Conservation (phyloP, 2,329 filamentous ascomycete species). For the Sarocladiaceae sp. region DNA sequence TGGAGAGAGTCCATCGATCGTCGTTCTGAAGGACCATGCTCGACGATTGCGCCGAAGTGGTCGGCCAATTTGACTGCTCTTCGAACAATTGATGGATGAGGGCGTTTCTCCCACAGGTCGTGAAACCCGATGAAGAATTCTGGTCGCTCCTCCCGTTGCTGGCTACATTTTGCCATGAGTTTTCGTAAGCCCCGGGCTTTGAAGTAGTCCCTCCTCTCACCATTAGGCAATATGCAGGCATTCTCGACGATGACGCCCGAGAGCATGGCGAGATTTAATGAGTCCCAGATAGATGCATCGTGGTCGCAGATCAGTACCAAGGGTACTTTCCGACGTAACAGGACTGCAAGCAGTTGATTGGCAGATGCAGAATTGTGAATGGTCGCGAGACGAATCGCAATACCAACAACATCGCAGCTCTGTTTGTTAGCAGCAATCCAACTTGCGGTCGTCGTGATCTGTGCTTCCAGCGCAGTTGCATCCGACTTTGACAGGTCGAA, state of each 20-base stretch:
- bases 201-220: slow-evolving; percentile 38
- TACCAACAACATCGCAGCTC: slow-evolving; percentile 14
- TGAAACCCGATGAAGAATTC: slow-evolving; percentile 33
- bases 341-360: slow-evolving; percentile 10
- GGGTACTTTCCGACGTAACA: slow-evolving; percentile 11
- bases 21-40: slow-evolving; percentile 21
- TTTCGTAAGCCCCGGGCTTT: slow-evolving; percentile 30
- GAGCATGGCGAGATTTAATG: slow-evolving; percentile 26
- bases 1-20: slow-evolving; percentile 5
- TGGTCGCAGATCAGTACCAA: slow-evolving; percentile 20
- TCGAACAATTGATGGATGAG: slow-evolving; percentile 28
- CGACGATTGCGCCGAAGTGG: slow-evolving; percentile 29
- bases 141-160: slow-evolving; percentile 24
- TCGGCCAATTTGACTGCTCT: slow-evolving; percentile 30
- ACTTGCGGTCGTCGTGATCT: slow-evolving; percentile 10
- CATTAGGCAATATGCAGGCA: slow-evolving; percentile 34
- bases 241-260: slow-evolving; percentile 37
- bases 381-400: slow-evolving; percentile 14
- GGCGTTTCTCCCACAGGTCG: slow-evolving; percentile 28
- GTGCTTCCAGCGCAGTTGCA: neutral
- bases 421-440: slow-evolving; percentile 13
- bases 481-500: slow-evolving; percentile 15
- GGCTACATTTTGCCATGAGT: slow-evolving; percentile 22
- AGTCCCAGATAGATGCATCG: slow-evolving; percentile 14
- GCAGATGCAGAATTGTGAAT: neutral